These are phyloP conservation scores for Histomonas meleagridis DNA, from an alignment of 208 protist genomes.

Conservation along the genomic window DNA sequence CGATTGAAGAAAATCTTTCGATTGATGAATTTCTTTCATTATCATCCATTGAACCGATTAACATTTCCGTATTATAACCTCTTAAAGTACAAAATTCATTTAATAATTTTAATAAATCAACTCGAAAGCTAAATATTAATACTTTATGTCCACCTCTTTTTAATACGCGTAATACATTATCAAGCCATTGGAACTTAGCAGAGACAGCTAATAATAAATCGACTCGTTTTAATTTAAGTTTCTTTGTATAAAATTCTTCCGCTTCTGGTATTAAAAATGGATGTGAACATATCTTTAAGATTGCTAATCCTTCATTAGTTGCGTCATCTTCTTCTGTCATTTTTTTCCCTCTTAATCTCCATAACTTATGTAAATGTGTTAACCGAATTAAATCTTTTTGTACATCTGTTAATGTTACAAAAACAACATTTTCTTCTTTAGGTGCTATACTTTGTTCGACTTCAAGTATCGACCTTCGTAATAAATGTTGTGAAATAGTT, in stretches of 20 bases:
- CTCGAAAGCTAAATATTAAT: conserved; percentile 92
- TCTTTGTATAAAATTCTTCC: conserved; percentile 54
- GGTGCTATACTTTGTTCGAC: conserved; percentile 42
- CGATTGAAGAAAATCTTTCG: background rate
- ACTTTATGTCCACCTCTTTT: conserved; percentile 70
- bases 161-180: conserved; percentile 51
- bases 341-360: background rate
- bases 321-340: background rate
- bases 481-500: background rate
- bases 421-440: conserved; percentile 48
- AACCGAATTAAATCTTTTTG: conserved; percentile 36
- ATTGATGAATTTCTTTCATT: conserved; percentile 47
- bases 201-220: background rate
- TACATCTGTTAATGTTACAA: conserved; percentile 41
- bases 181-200: conserved; percentile 42
- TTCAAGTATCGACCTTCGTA: background rate
- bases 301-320: conserved; percentile 46
- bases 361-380: background rate
- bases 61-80: conserved; percentile 37
- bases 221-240: background rate
- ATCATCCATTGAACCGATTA: conserved; percentile 40
- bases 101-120: conserved; percentile 51
- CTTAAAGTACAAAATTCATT: conserved; percentile 45
- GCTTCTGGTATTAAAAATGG: conserved; percentile 81
- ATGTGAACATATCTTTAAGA: conserved; percentile 71